Base-by-base conservation (phyloP, 129 eudicot genomes). In the Tagetes erecta region DNA sequence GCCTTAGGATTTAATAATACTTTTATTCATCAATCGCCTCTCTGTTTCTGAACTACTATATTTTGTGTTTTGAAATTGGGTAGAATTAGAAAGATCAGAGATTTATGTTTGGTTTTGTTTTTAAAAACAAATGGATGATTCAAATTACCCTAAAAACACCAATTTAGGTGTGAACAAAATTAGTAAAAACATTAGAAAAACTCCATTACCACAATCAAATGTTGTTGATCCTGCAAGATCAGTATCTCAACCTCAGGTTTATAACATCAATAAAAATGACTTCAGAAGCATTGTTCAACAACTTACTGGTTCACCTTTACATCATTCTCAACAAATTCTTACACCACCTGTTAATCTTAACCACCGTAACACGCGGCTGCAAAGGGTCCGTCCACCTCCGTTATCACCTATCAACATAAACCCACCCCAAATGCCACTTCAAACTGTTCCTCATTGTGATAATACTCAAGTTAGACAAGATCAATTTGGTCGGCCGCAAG, bases 181-280 rank as follows among this genome's bases (percentile, higher is more conserved):
- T 70, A 91, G 98, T 58, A 94, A 90, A 69, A 87, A 82, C 71
- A 94, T 94, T 27, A 88, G 87, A 73, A 94, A 94, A 60, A 88
- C 84, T 68, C 96, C 97, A 0, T 20, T 88, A 68, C 98, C 88
- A 63, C 97, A 90, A 66, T 96, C 97, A 5, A 90, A 52, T 78
- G 88, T 88, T 33, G 45, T 70, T 35, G 86, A 75, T 74, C 78
- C 96, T 34, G 87, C 80, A 38, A 84, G 91, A 62, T 96, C 82
- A 65, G 97, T 85, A 69, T 82, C 97, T 51, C 98, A 94, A 51
- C 98, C 97, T 3, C 98, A 88, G 67, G 97, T 94, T 4, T 94
- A 94, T 78, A 94, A 90, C 36, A 91, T 94, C 45, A 94, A 89
- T 78, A 93, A 93, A 88, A 93, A 87, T 60, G 98, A 93, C 79